phyloP scores from a whole-genome alignment of 176 grass and related monocot species.

The Zea luxurians region DNA sequence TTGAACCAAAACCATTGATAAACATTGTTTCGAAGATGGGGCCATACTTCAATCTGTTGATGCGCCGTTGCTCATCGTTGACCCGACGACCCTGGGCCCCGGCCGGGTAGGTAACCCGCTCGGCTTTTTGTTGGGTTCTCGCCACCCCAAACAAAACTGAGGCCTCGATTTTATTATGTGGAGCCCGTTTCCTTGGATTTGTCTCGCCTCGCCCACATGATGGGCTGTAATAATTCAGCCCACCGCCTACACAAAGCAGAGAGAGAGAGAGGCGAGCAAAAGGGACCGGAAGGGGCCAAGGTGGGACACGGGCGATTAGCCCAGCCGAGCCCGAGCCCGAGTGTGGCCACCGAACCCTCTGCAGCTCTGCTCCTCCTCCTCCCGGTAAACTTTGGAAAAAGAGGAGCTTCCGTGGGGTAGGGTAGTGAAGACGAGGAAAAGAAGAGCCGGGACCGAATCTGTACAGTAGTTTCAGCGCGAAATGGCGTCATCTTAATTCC shows the following conservation, averaged over 20 bases:
- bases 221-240: conserved; percentile 52
- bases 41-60: background rate
- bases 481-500: background rate
- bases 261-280: conserved; percentile 10
- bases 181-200: conserved; percentile 61
- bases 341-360: conserved; percentile 10
- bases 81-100: conserved; percentile 25
- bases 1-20: too few relatives aligned
- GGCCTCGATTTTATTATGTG: conserved; percentile 54
- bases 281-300: too few relatives aligned
- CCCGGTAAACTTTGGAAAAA: conserved; percentile 32
- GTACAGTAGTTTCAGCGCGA: background rate
- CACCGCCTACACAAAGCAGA: conserved; percentile 29
- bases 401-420: conserved; percentile 31
- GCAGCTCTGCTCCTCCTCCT: background rate
- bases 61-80: conserved; percentile 11
- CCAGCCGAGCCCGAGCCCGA: too few relatives aligned
- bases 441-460: conserved; percentile 1
- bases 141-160: background rate
- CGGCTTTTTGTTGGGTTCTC: conserved; percentile 29
- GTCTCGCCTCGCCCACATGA: conserved; percentile 50
- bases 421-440: background rate
- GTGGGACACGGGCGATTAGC: conserved; percentile 5
- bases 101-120: background rate
- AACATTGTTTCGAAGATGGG: too few relatives aligned